phyloP scores from a whole-genome alignment of 768 basidiomycete genomes.

The Suillus variegatus region DNA sequence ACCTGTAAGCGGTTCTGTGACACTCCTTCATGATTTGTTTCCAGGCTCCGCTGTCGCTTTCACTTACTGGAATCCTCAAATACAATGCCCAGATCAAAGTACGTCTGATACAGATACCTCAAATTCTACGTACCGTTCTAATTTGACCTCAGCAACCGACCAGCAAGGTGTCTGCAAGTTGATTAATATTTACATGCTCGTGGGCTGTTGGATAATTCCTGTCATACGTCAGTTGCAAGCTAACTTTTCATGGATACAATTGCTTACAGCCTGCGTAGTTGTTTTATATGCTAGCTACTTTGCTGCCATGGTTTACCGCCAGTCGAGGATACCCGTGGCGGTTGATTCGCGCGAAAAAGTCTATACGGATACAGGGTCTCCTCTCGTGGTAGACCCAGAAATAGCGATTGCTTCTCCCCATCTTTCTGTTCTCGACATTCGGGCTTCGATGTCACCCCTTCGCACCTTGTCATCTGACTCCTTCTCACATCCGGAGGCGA shows the following conservation, averaged over 20 bases:
- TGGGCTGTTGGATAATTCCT: conserved; percentile 57
- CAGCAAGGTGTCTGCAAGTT: conserved; percentile 47
- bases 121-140: neutral
- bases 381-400: conserved; percentile 23
- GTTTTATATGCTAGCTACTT: conserved; percentile 45
- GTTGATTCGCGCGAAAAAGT: conserved; percentile 14
- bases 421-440: neutral
- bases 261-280: conserved; percentile 33
- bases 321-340: conserved; percentile 26
- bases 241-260: conserved; percentile 4
- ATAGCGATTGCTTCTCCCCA: conserved; percentile 3
- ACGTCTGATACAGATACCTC: conserved; percentile 10
- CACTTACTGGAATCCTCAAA: conserved; percentile 42
- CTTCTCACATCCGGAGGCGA: neutral
- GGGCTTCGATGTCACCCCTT: neutral
- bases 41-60: conserved; percentile 47
- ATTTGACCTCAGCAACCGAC: conserved; percentile 34
- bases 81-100: conserved; percentile 48
- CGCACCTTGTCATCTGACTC: neutral
- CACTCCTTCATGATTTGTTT: neutral
- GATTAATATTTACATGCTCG: conserved; percentile 47
- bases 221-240: conserved; percentile 43
- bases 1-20: neutral
- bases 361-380: conserved; percentile 10
- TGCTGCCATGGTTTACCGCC: conserved; percentile 37